Evolutionary conservation across 331 rosid species (phyloP).

Genomic region (Malus hybrid): DNA sequence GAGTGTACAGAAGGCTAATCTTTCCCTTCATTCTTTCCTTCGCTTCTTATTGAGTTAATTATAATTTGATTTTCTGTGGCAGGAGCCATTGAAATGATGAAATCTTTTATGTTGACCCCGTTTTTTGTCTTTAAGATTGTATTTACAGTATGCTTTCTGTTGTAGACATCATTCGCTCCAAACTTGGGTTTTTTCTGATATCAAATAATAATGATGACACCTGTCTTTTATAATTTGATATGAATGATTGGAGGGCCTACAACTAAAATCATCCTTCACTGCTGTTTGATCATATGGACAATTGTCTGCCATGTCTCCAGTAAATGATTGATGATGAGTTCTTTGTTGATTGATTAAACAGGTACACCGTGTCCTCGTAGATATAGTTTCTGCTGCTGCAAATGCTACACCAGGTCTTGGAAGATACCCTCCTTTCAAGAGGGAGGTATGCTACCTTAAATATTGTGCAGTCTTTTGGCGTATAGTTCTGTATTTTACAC

Average conservation of each 20-base stretch:
- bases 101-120: not conserved
- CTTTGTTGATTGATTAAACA: constrained; percentile 23
- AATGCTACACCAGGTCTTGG: constrained; percentile 97
- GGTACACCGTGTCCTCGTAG: constrained; percentile 94
- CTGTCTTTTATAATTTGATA: too few species aligned
- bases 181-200: not conserved
- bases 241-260: too few species aligned
- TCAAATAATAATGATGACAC: not conserved
- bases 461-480: not conserved
- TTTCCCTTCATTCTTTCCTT: not conserved
- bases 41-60: not conserved
- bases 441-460: constrained; percentile 57
- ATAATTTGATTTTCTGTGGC: not conserved
- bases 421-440: constrained; percentile 95
- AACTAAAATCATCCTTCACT: too few species aligned
- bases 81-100: not conserved
- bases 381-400: constrained; percentile 88
- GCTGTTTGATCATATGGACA: too few species aligned
- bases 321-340: too few species aligned
- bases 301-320: too few species aligned
- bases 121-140: not conserved
- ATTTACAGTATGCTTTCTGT: not conserved
- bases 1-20: not conserved
- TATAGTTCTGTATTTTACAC: not conserved
- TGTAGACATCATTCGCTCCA: not conserved